Conservation (phyloP, 805 yeast genomes). For the Kuraishia borneana region DNA sequence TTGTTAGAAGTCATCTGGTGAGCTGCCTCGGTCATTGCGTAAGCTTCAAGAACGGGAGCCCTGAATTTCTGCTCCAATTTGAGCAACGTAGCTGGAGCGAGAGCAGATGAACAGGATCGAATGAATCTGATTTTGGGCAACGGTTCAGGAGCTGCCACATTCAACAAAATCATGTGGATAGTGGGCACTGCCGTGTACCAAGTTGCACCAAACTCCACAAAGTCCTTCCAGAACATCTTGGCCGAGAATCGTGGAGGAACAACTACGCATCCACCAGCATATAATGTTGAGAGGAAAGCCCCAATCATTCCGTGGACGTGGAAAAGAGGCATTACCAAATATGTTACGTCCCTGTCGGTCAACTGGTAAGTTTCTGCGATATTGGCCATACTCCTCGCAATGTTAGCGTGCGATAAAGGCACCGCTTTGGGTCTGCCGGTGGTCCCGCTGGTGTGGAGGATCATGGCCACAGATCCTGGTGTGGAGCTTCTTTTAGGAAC, state of each 20-base stretch:
- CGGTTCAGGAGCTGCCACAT: constrained; percentile 34
- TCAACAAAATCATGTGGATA: constrained; percentile 55
- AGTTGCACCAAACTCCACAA: constrained; percentile 33
- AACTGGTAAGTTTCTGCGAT: constrained; percentile 48
- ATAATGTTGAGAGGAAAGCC: constrained; percentile 49
- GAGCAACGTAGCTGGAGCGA: constrained; percentile 55
- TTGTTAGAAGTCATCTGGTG: constrained; percentile 71
- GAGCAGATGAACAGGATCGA: constrained; percentile 61
- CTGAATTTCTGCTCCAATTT: constrained; percentile 44
- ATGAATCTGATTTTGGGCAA: constrained; percentile 52
- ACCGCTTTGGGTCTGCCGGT: constrained; percentile 72
- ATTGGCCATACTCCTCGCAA: constrained; percentile 48
- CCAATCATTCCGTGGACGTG: constrained; percentile 70
- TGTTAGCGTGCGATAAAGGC: constrained; percentile 55
- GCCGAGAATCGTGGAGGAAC: constrained; percentile 58
- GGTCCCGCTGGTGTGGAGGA: constrained; percentile 66
- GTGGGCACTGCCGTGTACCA: constrained; percentile 80
- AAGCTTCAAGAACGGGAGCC: constrained; percentile 67
- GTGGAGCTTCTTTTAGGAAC: constrained; percentile 13
- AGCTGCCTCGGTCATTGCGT: constrained; percentile 77
- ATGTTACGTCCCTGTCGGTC: constrained; percentile 36
- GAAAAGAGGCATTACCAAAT: constrained; percentile 67
- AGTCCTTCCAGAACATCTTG: constrained; percentile 47
- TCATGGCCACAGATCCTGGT: constrained; percentile 48
- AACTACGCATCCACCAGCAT: constrained; percentile 49